Evolutionary conservation across 305 asterid genomes (phyloP), one percentile per base, ranked within the genome.

Genomic region (Caryopteris hybrid): DNA sequence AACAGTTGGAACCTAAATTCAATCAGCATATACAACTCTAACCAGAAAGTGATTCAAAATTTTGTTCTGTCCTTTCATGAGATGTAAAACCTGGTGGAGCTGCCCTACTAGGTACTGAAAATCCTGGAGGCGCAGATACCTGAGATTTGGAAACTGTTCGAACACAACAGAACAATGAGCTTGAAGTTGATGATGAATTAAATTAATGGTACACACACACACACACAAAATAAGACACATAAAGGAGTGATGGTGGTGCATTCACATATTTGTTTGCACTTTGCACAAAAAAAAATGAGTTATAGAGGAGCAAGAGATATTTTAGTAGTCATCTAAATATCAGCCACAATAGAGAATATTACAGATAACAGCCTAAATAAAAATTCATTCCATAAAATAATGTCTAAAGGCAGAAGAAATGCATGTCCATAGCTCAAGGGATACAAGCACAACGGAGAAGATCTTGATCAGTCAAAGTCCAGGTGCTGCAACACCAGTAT

Each of bases 41-140:
- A 79, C 83, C 80, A n/a, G 76, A 29, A 25, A 41, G 52, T 0
- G 74, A 53, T 50, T 79, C 80, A 31, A 57, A 72, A 57, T 42
- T 25, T 48, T 59, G 78, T 17, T 68, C 80, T 21, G 71, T 54
- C 64, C 80, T 73, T 27, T 71, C 78, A 47, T 72, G 73, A 58
- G 75, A 72, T 33, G 71, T 45, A 68, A 79, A 79, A 68, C 80
- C 83, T 38, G 83, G 79, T 42, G 80, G 83, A 43, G 83, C 61
- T 16, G 74, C 61, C 79, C 96, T 81, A 76, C 76, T 83, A 46
- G 95, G 89, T 22, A 59, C 81, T 8, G 80, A 75, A 72, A 79
- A 79, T 54, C 83, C 80, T 10, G 98, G 98, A 61, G 98, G 98
- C 17, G 96, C 94, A 20, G 95, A 78, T 80, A 89, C 80, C 76